Evolutionary conservation across 495 filamentous ascomycete species (phyloP), one percentile per base, ranked within the genome.

Genomic region (Hyphodiscus hymeniophilus): DNA sequence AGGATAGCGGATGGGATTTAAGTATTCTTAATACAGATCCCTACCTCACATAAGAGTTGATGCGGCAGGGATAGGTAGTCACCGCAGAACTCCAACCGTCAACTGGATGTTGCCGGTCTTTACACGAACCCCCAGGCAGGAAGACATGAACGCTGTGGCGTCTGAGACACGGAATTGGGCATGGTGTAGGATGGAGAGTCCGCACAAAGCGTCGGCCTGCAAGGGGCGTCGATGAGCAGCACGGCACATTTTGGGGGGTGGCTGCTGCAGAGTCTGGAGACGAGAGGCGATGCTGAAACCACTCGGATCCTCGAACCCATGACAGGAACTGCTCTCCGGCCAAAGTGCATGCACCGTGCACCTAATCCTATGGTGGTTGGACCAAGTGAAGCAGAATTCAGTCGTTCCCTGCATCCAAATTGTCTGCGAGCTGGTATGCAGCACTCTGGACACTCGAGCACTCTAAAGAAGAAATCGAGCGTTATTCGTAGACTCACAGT

Each of bases 131-230:
- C 23, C 11, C 15, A n/a, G 17, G 34, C 22, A 34, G 46, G 15
- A n/a, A 22, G 23, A 39, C 50, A 54, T 43, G 50, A 57, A 54
- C 50, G 47, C 44, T 58, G 50, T 54, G 55, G 51, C 51, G 55
- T 54, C 46, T 48, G 55, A 58, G 55, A 58, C 54, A 47, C 42
- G n/a, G 23, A 18, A 30, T 24, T n/a, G 3, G 24, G 51, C 36
- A 46, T 24, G 26, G 24, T n/a, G 20, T 13, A 13, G 31, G 48
- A 30, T 44, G 17, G 31, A 28, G 48, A 38, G 33, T 12, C 24
- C 38, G 32, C 17, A 17, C 20, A n/a, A n/a, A n/a, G n/a, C n/a
- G n/a, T n/a, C n/a, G n/a, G n/a, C n/a, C n/a, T n/a, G n/a, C n/a
- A n/a, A n/a, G n/a, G n/a, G n/a, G n/a, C n/a, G n/a, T n/a, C n/a